Evolutionary conservation across 2,329 filamentous ascomycete species (phyloP), one percentile per base, ranked within the genome.

Genomic region (Diaporthe australafricana): DNA sequence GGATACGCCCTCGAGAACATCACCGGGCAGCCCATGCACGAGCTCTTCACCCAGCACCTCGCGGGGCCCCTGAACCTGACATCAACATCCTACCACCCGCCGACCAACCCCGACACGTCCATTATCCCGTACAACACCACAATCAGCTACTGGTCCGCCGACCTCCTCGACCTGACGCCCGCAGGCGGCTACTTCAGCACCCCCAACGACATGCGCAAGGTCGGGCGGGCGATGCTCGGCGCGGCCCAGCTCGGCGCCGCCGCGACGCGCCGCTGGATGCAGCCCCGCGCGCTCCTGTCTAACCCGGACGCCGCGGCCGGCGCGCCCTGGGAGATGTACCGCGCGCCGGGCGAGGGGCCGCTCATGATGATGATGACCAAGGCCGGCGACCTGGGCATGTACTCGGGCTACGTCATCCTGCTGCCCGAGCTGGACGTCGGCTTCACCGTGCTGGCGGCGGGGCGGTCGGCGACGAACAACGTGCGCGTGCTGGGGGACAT

Each of bases 111-210:
- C 53, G 72, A 65, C 40, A 72, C 75, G 6, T 74, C 70, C 16
- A 63, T 78, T 8, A 74, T 75, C 56, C 74, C 68, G 7, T 75
- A 68, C 65, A 76, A 71, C 55, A 70, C 52, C 17, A 66, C 76
- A 0, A 38, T n/a, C 38, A 71, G 73, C 22, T 76, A 74, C 11
- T 80, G 79, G 76, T 71, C 76, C 53, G 67, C 71, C 40, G 76
- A 80, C 14, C 30, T 79, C 1, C 77, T 76, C 17, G 77, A 77
- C 12, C 71, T 60, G 25, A 70, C 32, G 9, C 70, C 66, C 25
- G 79, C 84, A 2, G 84, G 84, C 1, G 84, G 84, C 72, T 81
- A 85, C 75, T 86, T 83, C 78, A 83, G 84, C 20, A 84, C 83
- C 0, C 75, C 80, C 1, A 77, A 77, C 5, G 85, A 87, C 76